Evolutionary conservation across 208 protist species (phyloP).

Genomic region (Crithidia sp.): DNA sequence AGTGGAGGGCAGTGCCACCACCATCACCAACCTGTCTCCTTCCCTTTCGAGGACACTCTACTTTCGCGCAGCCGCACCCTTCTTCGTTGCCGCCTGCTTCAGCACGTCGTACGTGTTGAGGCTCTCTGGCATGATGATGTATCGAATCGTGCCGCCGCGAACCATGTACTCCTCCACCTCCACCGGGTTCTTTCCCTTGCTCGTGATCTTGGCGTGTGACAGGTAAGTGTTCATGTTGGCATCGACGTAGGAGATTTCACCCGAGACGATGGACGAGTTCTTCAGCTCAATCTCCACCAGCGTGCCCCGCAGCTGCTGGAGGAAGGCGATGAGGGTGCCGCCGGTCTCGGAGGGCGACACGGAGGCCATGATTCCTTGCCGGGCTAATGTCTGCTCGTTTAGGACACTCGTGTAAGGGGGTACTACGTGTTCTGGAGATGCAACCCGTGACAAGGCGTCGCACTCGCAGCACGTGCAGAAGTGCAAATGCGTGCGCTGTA

Average conservation of each 20-base stretch:
- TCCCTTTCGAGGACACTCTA: not conserved
- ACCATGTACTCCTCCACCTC: constrained; percentile 96
- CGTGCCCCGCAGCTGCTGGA: constrained; percentile 98
- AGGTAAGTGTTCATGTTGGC: constrained; percentile 98
- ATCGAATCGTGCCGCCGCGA: constrained; percentile 98
- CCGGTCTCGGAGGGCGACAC: constrained; percentile 58
- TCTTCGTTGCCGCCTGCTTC: constrained; percentile 60
- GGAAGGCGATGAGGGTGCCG: constrained; percentile 93
- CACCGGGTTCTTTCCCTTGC: constrained; percentile 96
- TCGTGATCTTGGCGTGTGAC: constrained; percentile 97
- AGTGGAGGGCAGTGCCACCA: not conserved
- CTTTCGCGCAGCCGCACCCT: constrained; percentile 11
- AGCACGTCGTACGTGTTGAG: constrained; percentile 95
- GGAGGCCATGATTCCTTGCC: constrained; percentile 22
- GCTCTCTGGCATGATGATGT: constrained; percentile 97
- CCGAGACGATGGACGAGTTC: constrained; percentile 97
- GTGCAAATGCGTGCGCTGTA: too few species aligned
- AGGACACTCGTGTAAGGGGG: too few species aligned
- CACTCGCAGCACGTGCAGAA: too few species aligned
- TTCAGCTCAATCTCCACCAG: constrained; percentile 99
- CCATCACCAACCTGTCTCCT: too few species aligned
- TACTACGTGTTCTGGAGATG: too few species aligned
- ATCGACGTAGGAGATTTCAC: constrained; percentile 85
- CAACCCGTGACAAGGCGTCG: too few species aligned
- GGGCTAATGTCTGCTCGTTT: not conserved